Evolutionary conservation across 768 basidiomycete genomes (phyloP).

Genomic region (Daedalea quercina): DNA sequence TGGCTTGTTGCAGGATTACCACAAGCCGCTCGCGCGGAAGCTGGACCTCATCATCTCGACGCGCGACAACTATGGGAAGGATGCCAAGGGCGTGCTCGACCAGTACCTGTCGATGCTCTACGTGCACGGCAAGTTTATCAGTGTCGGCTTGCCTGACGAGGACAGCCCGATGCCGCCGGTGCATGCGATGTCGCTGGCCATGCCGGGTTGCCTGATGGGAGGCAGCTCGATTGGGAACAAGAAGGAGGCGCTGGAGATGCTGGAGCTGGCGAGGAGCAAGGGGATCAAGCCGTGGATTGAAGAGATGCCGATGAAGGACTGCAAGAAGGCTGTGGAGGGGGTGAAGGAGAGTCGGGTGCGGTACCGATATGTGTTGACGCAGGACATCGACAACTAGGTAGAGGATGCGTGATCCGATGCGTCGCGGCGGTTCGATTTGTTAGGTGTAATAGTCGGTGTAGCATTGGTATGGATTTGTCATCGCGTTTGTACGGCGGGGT

Average conservation of each 20-base stretch:
- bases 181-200: conserved; percentile 26
- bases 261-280: conserved; percentile 50
- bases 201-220: conserved; percentile 16
- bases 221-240: conserved; percentile 46
- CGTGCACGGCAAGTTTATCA: conserved; percentile 48
- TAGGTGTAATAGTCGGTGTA: no score
- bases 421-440: no score
- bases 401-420: not conserved
- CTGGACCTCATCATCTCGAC: conserved; percentile 45
- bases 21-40: conserved; percentile 28
- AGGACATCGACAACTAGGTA: conserved; percentile 13
- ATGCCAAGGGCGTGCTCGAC: conserved; percentile 18
- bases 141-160: conserved; percentile 50
- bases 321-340: conserved; percentile 38
- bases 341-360: conserved; percentile 42
- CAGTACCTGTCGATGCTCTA: conserved; percentile 37
- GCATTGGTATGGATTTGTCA: no score
- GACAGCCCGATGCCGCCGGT: conserved; percentile 28
- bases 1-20: conserved; percentile 28
- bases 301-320: conserved; percentile 40
- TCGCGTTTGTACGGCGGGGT: no score
- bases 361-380: conserved; percentile 47
- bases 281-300: conserved; percentile 39
- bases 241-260: conserved; percentile 52
- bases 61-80: conserved; percentile 10